Conservation (phyloP, 257 asterid genomes). For the Craterostigma plantagineum region DNA sequence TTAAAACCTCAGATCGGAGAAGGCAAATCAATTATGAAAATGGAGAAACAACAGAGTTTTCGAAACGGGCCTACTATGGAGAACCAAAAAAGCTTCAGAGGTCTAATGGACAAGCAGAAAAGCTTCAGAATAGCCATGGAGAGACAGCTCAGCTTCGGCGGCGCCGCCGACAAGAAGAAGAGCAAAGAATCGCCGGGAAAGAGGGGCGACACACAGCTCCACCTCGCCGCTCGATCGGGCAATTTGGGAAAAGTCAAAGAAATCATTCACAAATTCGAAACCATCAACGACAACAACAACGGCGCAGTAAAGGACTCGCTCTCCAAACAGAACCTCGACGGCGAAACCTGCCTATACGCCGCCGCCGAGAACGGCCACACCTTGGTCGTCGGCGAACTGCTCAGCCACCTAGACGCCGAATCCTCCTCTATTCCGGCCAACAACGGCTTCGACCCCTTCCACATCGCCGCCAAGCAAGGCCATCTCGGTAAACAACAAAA, state of each 20-base stretch:
- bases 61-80: conserved; percentile 37
- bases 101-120: conserved; percentile 89
- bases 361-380: conserved; percentile 81
- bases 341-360: conserved; percentile 75
- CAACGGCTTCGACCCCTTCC: conserved; percentile 82
- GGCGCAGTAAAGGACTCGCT: conserved; percentile 37
- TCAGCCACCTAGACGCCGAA: conserved; percentile 63
- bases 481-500: conserved; percentile 63
- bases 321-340: conserved; percentile 76
- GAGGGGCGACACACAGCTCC: conserved; percentile 78
- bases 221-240: conserved; percentile 76
- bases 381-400: conserved; percentile 53
- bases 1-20: no score
- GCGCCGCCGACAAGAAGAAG: conserved; percentile 61
- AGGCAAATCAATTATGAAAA: no score
- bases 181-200: conserved; percentile 85
- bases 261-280: conserved; percentile 43
- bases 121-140: conserved; percentile 91
- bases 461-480: conserved; percentile 87
- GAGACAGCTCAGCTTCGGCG: conserved; percentile 77
- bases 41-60: conserved; percentile 68
- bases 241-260: conserved; percentile 66
- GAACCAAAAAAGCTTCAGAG: conserved; percentile 76
- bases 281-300: conserved; percentile 3
- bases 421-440: conserved; percentile 56